These are phyloP conservation scores for Ophiostoma ulmi DNA, from an alignment of 2,329 filamentous ascomycete species.

Conservation along the genomic window DNA sequence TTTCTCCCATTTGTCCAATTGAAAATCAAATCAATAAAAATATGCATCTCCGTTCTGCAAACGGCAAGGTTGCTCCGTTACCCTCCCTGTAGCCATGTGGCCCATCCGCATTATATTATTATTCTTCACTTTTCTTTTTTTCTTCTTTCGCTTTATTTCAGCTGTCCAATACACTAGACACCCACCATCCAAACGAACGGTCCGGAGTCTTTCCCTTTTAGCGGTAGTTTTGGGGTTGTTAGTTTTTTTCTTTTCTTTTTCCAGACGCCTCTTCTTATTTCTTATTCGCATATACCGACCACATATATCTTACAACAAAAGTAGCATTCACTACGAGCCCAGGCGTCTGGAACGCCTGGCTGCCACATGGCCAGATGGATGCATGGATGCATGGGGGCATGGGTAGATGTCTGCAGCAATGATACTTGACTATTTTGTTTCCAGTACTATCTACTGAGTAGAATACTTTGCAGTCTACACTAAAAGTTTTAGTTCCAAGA, in stretches of 20 bases:
- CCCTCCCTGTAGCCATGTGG: not conserved
- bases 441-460: not conserved
- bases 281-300: not conserved
- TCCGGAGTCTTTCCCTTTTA: conserved; percentile 6
- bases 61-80: not conserved
- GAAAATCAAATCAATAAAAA: not conserved
- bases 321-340: conserved; percentile 5
- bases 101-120: not conserved
- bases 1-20: not conserved
- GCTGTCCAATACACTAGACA: not conserved
- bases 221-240: not conserved
- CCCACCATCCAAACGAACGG: not conserved
- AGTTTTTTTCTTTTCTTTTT: not conserved
- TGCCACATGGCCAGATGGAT: not conserved
- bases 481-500: too few species aligned
- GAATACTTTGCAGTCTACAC: too few species aligned
- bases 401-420: not conserved
- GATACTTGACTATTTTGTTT: not conserved
- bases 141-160: not conserved
- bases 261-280: not conserved
- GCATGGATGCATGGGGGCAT: not conserved
- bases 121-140: not conserved
- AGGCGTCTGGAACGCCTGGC: not conserved
- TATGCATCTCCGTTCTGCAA: conserved; percentile 9
- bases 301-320: not conserved